phyloP scores from a whole-genome alignment of 2,329 filamentous ascomycete species.

The Sporothrix schenckii region DNA sequence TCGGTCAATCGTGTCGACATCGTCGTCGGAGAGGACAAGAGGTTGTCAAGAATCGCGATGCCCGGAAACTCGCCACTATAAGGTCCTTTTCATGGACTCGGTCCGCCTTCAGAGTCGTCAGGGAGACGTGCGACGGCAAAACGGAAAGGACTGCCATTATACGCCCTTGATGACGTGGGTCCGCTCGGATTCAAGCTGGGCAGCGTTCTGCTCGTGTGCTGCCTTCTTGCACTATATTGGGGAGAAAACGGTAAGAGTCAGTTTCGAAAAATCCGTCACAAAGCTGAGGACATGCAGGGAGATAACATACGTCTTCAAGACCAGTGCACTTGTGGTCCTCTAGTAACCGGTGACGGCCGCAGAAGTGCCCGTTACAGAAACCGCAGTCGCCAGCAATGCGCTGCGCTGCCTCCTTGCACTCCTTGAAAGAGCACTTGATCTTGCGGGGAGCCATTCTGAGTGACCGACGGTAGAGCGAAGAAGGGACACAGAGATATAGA shows the following conservation, averaged over 20 bases:
- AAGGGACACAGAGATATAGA: slow-evolving; percentile 2
- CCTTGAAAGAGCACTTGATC: slow-evolving; percentile 83
- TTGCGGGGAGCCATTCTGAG: slow-evolving; percentile 69
- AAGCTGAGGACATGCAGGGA: not conserved
- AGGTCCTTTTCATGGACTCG: not conserved
- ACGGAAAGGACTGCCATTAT: slow-evolving; percentile 48
- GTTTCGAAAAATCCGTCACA: slow-evolving; percentile 40
- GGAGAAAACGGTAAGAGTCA: slow-evolving; percentile 35
- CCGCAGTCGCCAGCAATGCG: slow-evolving; percentile 94
- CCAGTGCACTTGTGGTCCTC: slow-evolving; percentile 94
- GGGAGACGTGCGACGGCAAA: not conserved
- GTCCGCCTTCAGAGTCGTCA: not conserved
- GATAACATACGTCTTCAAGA: slow-evolving; percentile 74
- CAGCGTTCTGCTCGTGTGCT: slow-evolving; percentile 89
- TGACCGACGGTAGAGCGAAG: slow-evolving; percentile 20
- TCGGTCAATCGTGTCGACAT: not conserved
- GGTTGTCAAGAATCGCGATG: not conserved
- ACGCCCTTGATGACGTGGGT: slow-evolving; percentile 93
- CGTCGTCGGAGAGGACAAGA: not conserved
- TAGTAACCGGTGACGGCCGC: slow-evolving; percentile 88
- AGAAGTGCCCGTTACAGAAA: slow-evolving; percentile 93
- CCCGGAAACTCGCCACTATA: not conserved
- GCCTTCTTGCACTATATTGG: slow-evolving; percentile 84
- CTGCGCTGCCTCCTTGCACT: slow-evolving; percentile 85
- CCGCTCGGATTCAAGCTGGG: slow-evolving; percentile 87